Evolutionary conservation across 2,329 filamentous ascomycete species (phyloP).

Genomic region (Hypocreales sp.): DNA sequence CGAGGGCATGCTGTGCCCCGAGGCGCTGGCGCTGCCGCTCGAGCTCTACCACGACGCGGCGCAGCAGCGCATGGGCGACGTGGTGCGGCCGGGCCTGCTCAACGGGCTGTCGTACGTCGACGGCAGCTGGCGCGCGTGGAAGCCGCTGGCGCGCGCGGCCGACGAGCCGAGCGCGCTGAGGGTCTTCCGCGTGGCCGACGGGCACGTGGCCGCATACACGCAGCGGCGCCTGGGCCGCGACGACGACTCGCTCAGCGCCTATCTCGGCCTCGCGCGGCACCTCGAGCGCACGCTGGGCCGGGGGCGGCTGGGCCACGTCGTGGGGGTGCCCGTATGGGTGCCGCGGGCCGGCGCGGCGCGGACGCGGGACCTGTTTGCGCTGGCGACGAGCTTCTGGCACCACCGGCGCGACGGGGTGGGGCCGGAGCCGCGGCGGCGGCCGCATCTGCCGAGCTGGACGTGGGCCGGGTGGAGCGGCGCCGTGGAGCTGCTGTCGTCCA

Average conservation of each 20-base stretch:
- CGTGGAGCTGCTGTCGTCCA: slow-evolving; percentile 17
- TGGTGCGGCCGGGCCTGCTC: slow-evolving; percentile 17
- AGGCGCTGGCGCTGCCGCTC: slow-evolving; percentile 16
- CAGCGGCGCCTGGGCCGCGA: slow-evolving; percentile 12
- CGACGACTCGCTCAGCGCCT: slow-evolving; percentile 17
- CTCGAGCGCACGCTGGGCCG: slow-evolving; percentile 14
- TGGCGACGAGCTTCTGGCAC: slow-evolving; percentile 21
- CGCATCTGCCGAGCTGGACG: slow-evolving; percentile 19
- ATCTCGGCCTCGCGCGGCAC: slow-evolving; percentile 14
- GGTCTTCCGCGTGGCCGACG: slow-evolving; percentile 18
- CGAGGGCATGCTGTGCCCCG: slow-evolving; percentile 20
- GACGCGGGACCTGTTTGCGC: slow-evolving; percentile 16
- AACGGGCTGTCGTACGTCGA: slow-evolving; percentile 19
- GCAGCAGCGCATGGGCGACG: slow-evolving; percentile 19
- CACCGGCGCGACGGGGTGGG: slow-evolving; percentile 10
- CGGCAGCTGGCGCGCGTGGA: slow-evolving; percentile 20
- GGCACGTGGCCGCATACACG: slow-evolving; percentile 17
- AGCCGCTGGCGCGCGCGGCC: slow-evolving; percentile 11
- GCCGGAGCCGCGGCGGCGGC: slow-evolving; percentile 9
- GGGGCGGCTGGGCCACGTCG: slow-evolving; percentile 13
- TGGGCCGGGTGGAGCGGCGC: slow-evolving; percentile 20
- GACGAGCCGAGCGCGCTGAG: slow-evolving; percentile 18
- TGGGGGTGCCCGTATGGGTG: slow-evolving; percentile 18
- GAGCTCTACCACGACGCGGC: slow-evolving; percentile 15
- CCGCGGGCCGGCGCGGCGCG: slow-evolving; percentile 7